phyloP scores from a whole-genome alignment of 1,284 basidiomycete species.

The Marasmius fiardii region DNA sequence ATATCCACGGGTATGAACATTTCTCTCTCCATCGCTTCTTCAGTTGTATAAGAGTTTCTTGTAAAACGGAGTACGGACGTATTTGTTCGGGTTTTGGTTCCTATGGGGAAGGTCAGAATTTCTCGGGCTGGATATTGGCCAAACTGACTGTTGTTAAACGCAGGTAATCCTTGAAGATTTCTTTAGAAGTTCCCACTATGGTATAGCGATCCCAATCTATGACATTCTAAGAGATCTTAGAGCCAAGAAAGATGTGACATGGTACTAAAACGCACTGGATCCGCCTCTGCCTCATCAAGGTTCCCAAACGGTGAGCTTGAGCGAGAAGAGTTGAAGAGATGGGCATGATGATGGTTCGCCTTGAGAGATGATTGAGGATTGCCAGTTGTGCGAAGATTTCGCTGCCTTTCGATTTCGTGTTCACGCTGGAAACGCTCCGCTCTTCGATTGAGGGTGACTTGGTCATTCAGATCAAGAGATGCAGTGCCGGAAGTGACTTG shows the following conservation, averaged over 20 bases:
- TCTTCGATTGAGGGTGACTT: constrained; percentile 62
- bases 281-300: constrained; percentile 64
- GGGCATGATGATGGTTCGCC: constrained; percentile 46
- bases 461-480: constrained; percentile 56
- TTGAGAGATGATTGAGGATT: constrained; percentile 36
- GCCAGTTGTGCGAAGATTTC: constrained; percentile 37
- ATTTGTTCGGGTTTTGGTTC: constrained; percentile 96
- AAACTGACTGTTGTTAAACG: constrained; percentile 83
- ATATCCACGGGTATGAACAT: constrained; percentile 88
- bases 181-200: constrained; percentile 88
- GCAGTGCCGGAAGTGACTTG: constrained; percentile 30
- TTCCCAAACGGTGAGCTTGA: constrained; percentile 42
- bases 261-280: constrained; percentile 50
- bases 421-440: constrained; percentile 79
- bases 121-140: constrained; percentile 7
- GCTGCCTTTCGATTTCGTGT: constrained; percentile 74
- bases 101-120: constrained; percentile 33
- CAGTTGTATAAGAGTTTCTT: constrained; percentile 83
- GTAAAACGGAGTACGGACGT: constrained; percentile 82
- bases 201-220: constrained; percentile 96
- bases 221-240: constrained; percentile 65
- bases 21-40: constrained; percentile 89
- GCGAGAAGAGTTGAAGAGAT: constrained; percentile 48
- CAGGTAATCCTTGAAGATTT: constrained; percentile 95
- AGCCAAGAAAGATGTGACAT: constrained; percentile 2